Evolutionary conservation across 2,329 filamentous ascomycete genomes (phyloP).

Genomic region (Microdochium paspali): DNA sequence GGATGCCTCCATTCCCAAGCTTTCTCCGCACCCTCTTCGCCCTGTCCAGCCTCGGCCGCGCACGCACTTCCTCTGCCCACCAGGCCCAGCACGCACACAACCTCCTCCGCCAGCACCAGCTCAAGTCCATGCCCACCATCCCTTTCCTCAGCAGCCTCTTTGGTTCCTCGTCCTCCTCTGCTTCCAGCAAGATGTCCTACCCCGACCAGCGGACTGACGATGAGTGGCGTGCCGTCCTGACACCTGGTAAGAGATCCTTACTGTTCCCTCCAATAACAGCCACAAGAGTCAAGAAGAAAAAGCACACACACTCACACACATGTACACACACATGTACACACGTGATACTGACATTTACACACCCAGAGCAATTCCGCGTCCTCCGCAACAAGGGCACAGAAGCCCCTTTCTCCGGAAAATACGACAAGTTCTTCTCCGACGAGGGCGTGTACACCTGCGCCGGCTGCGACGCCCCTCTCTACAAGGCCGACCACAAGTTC

Average conservation of each 20-base stretch:
- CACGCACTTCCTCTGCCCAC: constrained; percentile 17
- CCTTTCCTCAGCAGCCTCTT: constrained; percentile 75
- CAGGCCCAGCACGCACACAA: constrained; percentile 7
- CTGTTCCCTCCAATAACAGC: not conserved
- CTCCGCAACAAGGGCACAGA: constrained; percentile 91
- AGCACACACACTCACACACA: not conserved
- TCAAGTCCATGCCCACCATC: constrained; percentile 63
- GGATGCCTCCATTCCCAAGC: constrained; percentile 22
- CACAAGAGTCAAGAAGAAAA: not conserved
- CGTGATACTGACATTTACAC: too few relatives aligned
- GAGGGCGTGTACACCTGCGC: constrained; percentile 80
- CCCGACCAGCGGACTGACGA: constrained; percentile 73
- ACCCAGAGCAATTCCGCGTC: constrained; percentile 84
- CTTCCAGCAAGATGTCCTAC: constrained; percentile 55
- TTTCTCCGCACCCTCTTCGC: constrained; percentile 35
- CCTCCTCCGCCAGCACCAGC: constrained; percentile 1
- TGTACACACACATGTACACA: too few relatives aligned
- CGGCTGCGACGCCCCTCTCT: constrained; percentile 78
- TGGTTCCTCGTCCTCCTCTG: constrained; percentile 45
- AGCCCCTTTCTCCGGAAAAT: constrained; percentile 67
- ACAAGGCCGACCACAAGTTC: constrained; percentile 92
- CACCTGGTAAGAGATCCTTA: constrained; percentile 27
- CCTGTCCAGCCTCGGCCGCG: constrained; percentile 33
- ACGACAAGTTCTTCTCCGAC: constrained; percentile 74
- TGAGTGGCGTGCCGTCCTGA: constrained; percentile 85